Evolutionary conservation across 2,329 filamentous ascomycete genomes (phyloP).

Genomic region (Diaporthe australafricana): DNA sequence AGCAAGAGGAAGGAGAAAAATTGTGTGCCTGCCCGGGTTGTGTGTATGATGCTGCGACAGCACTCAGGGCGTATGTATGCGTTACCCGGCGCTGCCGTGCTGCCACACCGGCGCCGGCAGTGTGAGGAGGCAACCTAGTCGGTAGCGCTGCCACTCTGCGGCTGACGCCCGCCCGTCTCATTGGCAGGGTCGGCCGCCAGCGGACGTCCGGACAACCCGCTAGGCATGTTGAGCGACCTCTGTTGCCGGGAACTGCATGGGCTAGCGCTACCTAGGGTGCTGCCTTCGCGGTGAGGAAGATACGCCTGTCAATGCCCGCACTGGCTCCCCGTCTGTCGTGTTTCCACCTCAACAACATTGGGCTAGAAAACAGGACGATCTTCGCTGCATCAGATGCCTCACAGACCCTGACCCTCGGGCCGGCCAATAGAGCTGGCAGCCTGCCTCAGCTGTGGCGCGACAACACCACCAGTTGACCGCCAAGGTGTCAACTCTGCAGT

Average conservation of each 20-base stretch:
- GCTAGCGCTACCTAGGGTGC: conserved; percentile 2
- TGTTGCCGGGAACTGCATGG: conserved; percentile 1
- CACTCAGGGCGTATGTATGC: too few species aligned
- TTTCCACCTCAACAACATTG: neutral
- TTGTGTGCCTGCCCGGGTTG: too few species aligned
- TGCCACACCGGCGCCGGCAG: conserved; percentile 9
- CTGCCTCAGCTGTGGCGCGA: conserved; percentile 4
- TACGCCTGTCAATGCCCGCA: conserved; percentile 4
- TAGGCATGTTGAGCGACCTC: conserved; percentile 6
- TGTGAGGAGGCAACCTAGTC: neutral
- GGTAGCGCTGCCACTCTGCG: conserved; percentile 8
- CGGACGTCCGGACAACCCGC: conserved; percentile 23
- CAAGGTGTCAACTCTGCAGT: conserved; percentile 23
- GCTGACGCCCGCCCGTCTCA: conserved; percentile 1
- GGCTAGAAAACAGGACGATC: neutral
- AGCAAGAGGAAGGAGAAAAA: neutral
- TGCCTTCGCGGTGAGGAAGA: conserved; percentile 8
- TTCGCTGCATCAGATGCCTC: conserved; percentile 17
- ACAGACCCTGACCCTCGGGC: neutral
- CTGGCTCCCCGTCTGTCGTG: neutral
- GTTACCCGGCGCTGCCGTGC: neutral
- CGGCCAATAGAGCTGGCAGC: neutral
- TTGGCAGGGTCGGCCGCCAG: conserved; percentile 23
- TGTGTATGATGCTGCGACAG: neutral
- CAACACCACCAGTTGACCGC: too few species aligned